Percentiles rank a stretch among this genome's conserved stretches.
phyloP scores from a whole-genome alignment of 108 stramenopile genomes.

The Pseudonitzschia pungens region DNA sequence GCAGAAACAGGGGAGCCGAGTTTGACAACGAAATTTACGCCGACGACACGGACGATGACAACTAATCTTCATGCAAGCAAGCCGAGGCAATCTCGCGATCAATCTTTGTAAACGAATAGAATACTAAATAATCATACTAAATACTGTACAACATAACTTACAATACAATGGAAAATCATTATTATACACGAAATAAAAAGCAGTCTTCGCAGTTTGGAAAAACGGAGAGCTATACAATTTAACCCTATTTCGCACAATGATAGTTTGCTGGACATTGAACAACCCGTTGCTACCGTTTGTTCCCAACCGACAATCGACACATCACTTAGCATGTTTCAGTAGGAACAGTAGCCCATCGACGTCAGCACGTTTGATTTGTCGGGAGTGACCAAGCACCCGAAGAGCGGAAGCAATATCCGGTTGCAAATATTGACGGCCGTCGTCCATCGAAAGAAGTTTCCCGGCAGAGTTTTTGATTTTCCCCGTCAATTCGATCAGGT shows the following conservation, averaged over 20 bases:
- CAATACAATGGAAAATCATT: too few relatives aligned
- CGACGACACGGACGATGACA: background rate
- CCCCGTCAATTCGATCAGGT: background rate
- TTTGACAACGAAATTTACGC: background rate
- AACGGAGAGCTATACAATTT: too few relatives aligned
- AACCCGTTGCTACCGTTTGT: too few relatives aligned
- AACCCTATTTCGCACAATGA: too few relatives aligned
- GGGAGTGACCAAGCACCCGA: background rate
- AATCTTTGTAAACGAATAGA: too few relatives aligned
- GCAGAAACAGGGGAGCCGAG: background rate
- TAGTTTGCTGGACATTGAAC: too few relatives aligned
- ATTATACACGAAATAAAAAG: too few relatives aligned
- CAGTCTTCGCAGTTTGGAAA: too few relatives aligned
- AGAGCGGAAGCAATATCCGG: background rate
- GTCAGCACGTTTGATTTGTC: background rate
- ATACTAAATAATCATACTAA: too few relatives aligned
- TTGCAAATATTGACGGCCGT: background rate
- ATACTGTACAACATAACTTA: too few relatives aligned
- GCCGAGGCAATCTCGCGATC: background rate
- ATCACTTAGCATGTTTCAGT: background rate
- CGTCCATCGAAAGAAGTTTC: background rate
- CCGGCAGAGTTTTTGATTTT: slow-evolving; percentile 1
- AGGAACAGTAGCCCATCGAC: slow-evolving; percentile 5
- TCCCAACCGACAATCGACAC: background rate
- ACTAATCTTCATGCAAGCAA: background rate